Percentiles rank a stretch among this genome's conserved stretches.
These are phyloP conservation scores for Botrytis fragariae DNA, from an alignment of 2,329 filamentous ascomycete species.

Conservation along the genomic window DNA sequence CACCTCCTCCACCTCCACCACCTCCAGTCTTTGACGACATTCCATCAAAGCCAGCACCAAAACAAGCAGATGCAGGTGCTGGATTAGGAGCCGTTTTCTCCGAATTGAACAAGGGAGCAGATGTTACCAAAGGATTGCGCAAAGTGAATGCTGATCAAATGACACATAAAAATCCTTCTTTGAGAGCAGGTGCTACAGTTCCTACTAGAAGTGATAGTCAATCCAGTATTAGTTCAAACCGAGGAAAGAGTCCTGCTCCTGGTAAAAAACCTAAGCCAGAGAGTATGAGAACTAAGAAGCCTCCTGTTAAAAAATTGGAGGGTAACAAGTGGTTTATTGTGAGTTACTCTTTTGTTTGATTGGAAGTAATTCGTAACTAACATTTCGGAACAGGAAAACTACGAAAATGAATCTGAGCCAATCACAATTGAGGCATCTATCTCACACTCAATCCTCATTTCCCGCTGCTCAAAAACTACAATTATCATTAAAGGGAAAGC, in stretches of 20 bases:
- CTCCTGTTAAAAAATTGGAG: constrained; percentile 72
- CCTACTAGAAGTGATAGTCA: constrained; percentile 53
- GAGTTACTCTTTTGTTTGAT: constrained; percentile 37
- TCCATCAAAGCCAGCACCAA: constrained; percentile 45
- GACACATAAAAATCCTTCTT: constrained; percentile 95
- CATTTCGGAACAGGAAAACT: constrained; percentile 70
- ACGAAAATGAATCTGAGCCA: constrained; percentile 69
- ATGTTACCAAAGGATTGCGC: constrained; percentile 82
- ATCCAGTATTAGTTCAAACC: constrained; percentile 51
- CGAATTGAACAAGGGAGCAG: constrained; percentile 82
- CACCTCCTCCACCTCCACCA: constrained; percentile 58
- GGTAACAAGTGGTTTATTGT: constrained; percentile 93
- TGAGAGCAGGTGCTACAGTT: constrained; percentile 72
- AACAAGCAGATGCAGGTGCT: constrained; percentile 44
- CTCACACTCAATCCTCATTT: constrained; percentile 87
- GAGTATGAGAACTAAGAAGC: constrained; percentile 81
- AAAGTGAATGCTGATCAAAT: constrained; percentile 96
- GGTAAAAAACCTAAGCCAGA: constrained; percentile 85
- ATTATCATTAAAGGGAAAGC: constrained; percentile 89
- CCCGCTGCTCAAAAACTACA: constrained; percentile 85
- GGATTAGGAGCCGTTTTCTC: constrained; percentile 88
- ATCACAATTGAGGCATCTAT: constrained; percentile 80
- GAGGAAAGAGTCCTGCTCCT: constrained; percentile 82
- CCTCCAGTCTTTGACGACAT: constrained; percentile 54
- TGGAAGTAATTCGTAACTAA: constrained; percentile 17